phyloP scores from a whole-genome alignment of 2,329 filamentous ascomycete species.

The Monilinia vaccinii-corymbosi region DNA sequence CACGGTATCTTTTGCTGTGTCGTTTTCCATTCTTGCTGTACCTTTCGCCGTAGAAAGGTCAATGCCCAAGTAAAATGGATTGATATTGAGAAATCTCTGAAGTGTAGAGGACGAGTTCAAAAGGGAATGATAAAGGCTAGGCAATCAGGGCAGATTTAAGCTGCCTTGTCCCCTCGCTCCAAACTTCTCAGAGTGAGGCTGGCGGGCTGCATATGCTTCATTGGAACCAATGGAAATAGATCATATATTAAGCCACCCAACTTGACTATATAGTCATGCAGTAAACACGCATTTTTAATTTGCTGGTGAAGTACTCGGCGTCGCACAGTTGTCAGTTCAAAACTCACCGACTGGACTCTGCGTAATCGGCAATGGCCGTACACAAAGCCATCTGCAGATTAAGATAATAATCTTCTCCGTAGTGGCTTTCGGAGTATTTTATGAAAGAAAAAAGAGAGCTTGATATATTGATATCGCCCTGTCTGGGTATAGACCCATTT shows the following conservation, averaged over 20 bases:
- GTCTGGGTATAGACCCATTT: not conserved
- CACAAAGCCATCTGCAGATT: not conserved
- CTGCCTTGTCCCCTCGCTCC: not conserved
- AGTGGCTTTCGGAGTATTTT: not conserved
- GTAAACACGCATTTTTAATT: not conserved
- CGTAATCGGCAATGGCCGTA: not conserved
- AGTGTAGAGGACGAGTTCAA: not conserved
- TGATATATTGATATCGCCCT: not conserved
- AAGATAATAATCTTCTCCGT: not conserved
- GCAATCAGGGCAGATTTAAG: not conserved
- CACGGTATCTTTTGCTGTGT: slow-evolving; percentile 1
- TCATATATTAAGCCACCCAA: not conserved
- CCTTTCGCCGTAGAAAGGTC: not conserved
- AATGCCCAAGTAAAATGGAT: not conserved
- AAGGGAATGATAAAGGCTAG: not conserved
- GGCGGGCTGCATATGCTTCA: not conserved
- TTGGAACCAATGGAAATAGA: not conserved
- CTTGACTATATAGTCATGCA: not conserved
- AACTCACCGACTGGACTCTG: slow-evolving; percentile 2
- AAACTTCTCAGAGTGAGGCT: slow-evolving; percentile 1
- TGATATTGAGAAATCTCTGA: not conserved
- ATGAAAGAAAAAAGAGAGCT: not conserved
- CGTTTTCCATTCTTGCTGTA: slow-evolving; percentile 12
- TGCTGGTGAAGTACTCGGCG: not conserved
- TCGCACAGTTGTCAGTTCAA: slow-evolving; percentile 2